These are phyloP conservation scores for Hortiboletus campestris DNA, from an alignment of 768 basidiomycete genomes.

Conservation along the genomic window DNA sequence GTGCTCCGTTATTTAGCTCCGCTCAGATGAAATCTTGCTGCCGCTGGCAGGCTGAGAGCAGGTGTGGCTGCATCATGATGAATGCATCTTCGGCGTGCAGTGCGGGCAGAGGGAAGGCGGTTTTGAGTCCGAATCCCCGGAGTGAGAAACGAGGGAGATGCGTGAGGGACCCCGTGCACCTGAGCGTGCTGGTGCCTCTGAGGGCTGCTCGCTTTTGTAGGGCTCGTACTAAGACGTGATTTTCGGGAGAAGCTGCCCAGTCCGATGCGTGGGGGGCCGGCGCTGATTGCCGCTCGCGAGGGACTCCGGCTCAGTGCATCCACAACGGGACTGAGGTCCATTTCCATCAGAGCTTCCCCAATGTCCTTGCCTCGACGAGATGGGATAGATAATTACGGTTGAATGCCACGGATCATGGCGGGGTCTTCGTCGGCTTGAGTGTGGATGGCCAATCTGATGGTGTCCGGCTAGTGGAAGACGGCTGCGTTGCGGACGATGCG, in stretches of 20 bases:
- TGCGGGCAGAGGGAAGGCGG: neutral
- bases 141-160: constrained; percentile 25
- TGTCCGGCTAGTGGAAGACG: constrained; percentile 6
- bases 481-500: constrained; percentile 4
- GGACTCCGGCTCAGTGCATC: constrained; percentile 23
- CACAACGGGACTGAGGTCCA: constrained; percentile 27
- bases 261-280: constrained; percentile 20
- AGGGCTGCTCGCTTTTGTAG: constrained; percentile 19
- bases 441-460: constrained; percentile 22
- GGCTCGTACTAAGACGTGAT: constrained; percentile 24
- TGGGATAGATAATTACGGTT: constrained; percentile 33
- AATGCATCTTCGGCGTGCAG: neutral
- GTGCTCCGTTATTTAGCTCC: too few species aligned
- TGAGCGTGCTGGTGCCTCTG: constrained; percentile 14
- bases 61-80: too few species aligned
- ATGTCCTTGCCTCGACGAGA: constrained; percentile 21
- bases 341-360: constrained; percentile 39
- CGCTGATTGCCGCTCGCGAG: constrained; percentile 16
- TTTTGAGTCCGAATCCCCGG: constrained; percentile 11
- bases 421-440: constrained; percentile 12
- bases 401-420: constrained; percentile 14
- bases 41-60: too few species aligned
- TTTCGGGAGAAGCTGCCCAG: constrained; percentile 22
- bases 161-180: constrained; percentile 2
- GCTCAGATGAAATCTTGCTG: constrained; percentile 30